Evolutionary conservation across 2,329 filamentous ascomycete species (phyloP).

Genomic region (Sclerotiophoma versabilis): DNA sequence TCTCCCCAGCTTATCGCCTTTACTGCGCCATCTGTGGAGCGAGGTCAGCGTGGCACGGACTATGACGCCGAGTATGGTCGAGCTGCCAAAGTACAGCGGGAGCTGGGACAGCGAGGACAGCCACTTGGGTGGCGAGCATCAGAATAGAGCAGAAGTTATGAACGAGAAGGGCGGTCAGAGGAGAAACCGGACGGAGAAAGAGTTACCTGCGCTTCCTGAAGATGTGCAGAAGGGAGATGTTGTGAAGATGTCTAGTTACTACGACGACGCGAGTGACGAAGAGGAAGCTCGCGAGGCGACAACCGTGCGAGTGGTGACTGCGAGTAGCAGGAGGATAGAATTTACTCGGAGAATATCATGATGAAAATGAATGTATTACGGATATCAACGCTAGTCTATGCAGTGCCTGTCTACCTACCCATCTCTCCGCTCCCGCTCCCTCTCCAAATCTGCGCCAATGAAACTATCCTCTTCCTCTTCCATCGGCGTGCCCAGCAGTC

Average conservation of each 20-base stretch:
- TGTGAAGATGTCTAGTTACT: slow-evolving; percentile 10
- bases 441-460: slow-evolving; percentile 15
- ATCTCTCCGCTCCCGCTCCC: not conserved
- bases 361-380: not conserved
- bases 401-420: not conserved
- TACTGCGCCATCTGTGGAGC: slow-evolving; percentile 32
- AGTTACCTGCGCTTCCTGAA: slow-evolving; percentile 1
- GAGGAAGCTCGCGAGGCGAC: slow-evolving; percentile 10
- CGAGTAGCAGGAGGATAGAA: not conserved
- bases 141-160: not conserved
- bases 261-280: slow-evolving; percentile 23
- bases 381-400: not conserved
- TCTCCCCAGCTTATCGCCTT: slow-evolving; percentile 34
- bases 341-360: not conserved
- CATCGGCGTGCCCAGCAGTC: slow-evolving; percentile 42
- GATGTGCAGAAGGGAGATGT: slow-evolving; percentile 6
- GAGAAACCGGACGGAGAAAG: not conserved
- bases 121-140: not conserved
- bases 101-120: slow-evolving; percentile 12
- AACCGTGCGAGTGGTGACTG: slow-evolving; percentile 7
- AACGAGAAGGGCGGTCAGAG: not conserved
- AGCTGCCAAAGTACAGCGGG: slow-evolving; percentile 24
- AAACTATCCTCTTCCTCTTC: slow-evolving; percentile 35
- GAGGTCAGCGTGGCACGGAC: slow-evolving; percentile 18
- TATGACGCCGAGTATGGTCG: slow-evolving; percentile 18